Percentiles rank a stretch among this genome's conserved stretches.
These are phyloP conservation scores for Plasmodium coatneyi DNA, from an alignment of 169 alveolate species.

Conservation along the genomic window DNA sequence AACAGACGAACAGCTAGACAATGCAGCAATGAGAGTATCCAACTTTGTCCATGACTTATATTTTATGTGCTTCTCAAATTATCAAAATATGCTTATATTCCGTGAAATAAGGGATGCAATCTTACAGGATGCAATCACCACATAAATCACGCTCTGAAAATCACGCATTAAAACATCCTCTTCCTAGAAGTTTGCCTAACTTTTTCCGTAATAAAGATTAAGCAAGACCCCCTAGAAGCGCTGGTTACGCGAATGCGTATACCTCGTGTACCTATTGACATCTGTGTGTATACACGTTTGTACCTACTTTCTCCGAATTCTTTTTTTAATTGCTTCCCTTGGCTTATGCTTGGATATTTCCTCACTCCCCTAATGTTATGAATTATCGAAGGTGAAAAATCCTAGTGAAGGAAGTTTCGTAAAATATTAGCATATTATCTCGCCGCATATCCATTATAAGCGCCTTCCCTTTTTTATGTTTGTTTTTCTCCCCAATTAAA, in stretches of 20 bases:
- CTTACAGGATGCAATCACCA: neutral
- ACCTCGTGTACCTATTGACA: neutral
- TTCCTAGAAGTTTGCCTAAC: neutral
- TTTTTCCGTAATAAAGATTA: neutral
- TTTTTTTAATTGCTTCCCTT: neutral
- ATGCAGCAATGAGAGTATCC: conserved; percentile 19
- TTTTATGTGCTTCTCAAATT: neutral
- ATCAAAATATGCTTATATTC: neutral
- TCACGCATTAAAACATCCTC: neutral
- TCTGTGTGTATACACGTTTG: neutral
- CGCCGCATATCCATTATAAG: neutral
- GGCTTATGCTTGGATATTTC: neutral
- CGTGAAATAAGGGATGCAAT: neutral
- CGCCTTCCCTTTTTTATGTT: neutral
- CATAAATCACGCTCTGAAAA: neutral
- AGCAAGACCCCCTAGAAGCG: neutral
- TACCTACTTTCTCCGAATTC: neutral
- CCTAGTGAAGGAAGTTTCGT: neutral
- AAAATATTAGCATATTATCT: neutral
- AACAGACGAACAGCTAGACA: neutral
- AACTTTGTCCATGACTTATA: conserved; percentile 16
- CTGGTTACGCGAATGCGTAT: neutral
- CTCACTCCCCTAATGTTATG: neutral
- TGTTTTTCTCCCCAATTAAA: neutral
- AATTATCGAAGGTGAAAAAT: neutral